Percentiles rank a stretch among this genome's conserved stretches.
Evolutionary conservation across 2,329 filamentous ascomycete species (phyloP).

Genomic region (Diaporthe batatas): DNA sequence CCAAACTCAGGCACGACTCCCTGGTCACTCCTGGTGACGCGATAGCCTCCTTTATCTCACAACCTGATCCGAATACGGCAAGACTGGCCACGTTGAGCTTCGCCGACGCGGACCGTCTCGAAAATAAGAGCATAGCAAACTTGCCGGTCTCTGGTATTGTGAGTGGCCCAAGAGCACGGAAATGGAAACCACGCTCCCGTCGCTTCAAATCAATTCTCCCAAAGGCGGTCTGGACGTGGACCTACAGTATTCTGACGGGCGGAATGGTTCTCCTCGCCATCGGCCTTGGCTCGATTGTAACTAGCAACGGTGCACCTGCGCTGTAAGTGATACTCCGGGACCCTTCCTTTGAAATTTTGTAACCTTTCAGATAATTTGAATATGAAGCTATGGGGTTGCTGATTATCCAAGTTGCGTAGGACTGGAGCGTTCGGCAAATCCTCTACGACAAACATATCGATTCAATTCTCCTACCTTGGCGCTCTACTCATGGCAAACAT

Average conservation of each 20-base stretch:
- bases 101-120: neutral
- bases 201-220: neutral
- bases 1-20: neutral
- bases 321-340: neutral
- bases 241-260: neutral
- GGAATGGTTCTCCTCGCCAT: neutral
- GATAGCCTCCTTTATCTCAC: neutral
- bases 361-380: too few species aligned
- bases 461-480: neutral
- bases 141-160: neutral
- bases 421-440: neutral
- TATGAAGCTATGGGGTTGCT: neutral
- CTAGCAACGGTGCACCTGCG: neutral
- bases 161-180: neutral
- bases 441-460: neutral
- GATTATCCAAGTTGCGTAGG: neutral
- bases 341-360: too few species aligned
- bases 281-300: neutral
- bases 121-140: neutral
- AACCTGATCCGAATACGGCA: neutral
- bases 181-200: neutral
- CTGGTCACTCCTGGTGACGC: neutral
- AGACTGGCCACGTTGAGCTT: neutral
- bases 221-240: neutral
- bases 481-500: conserved; percentile 50